Evolutionary conservation across 148 eudicot species (phyloP).

Genomic region (Nepenthes mirabilis): DNA sequence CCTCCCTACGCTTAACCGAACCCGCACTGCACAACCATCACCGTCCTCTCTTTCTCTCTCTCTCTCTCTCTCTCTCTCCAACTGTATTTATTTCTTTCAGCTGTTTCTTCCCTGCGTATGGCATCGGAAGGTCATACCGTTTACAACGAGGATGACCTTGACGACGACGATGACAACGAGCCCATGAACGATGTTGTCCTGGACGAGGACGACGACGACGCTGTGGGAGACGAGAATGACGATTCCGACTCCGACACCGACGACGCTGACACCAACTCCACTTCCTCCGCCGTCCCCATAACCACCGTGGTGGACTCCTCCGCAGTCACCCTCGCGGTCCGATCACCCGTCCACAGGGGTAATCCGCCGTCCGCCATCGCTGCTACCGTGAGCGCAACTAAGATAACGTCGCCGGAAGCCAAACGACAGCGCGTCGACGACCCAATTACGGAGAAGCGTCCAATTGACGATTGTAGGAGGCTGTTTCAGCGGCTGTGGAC

Average conservation of each 20-base stretch:
- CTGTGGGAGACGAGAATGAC: constrained; percentile 8
- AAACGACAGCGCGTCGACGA: constrained; percentile 2
- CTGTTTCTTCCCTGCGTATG: constrained; percentile 1
- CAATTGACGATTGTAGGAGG: constrained; percentile 57
- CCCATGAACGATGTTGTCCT: constrained; percentile 27
- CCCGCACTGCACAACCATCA: background rate
- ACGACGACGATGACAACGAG: constrained; percentile 34
- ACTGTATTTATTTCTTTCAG: background rate
- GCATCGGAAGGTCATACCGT: constrained; percentile 20
- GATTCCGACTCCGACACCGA: constrained; percentile 25
- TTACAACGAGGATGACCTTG: constrained; percentile 36
- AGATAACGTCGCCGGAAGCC: constrained; percentile 3
- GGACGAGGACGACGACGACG: constrained; percentile 16
- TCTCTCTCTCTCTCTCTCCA: background rate
- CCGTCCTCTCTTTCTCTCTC: background rate
- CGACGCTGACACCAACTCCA: constrained; percentile 10
- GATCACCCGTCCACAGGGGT: constrained; percentile 1
- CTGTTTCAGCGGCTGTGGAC: constrained; percentile 84
- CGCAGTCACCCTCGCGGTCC: constrained; percentile 9
- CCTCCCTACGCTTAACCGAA: too few species aligned
- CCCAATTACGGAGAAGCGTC: constrained; percentile 21
- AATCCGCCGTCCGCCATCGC: constrained; percentile 5
- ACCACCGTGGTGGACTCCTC: constrained; percentile 6
- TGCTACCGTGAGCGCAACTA: constrained; percentile 1
- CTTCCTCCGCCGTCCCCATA: constrained; percentile 9